These are phyloP conservation scores for Gnomoniopsis smithogilvyi DNA, from an alignment of 2,329 filamentous ascomycete species.

Conservation along the genomic window DNA sequence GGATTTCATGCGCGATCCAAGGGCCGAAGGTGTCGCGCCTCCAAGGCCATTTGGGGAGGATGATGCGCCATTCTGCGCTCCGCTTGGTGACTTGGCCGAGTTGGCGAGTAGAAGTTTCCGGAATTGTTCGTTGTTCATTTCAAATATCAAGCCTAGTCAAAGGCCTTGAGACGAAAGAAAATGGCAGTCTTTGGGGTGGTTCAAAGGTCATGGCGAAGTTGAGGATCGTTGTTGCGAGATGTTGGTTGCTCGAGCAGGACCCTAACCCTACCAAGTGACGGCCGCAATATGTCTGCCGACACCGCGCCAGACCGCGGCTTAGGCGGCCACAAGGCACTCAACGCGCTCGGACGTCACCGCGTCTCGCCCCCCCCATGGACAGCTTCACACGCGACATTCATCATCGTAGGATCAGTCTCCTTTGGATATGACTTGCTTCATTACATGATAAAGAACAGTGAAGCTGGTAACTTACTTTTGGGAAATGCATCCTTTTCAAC, in stretches of 20 bases:
- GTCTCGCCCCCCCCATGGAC: neutral
- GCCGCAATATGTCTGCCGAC: neutral
- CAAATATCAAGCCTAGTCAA: neutral
- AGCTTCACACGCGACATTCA: neutral
- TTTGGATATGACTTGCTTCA: neutral
- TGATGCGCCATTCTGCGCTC: conserved; percentile 45
- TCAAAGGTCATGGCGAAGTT: neutral
- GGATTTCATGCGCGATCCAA: conserved; percentile 75
- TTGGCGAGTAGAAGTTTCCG: conserved; percentile 67
- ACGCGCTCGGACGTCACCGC: neutral
- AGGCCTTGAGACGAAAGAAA: neutral
- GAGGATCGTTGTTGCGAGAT: neutral
- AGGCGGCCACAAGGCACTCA: neutral
- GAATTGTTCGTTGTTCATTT: conserved; percentile 96
- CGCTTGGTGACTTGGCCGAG: conserved; percentile 34
- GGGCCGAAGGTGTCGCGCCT: conserved; percentile 34
- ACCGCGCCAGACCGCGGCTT: neutral
- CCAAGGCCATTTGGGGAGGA: conserved; percentile 26
- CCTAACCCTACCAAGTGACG: neutral
- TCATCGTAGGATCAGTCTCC: neutral
- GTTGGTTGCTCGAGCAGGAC: neutral
- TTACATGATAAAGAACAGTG: neutral
- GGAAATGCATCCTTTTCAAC: neutral
- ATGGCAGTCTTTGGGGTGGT: neutral
- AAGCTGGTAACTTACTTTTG: neutral